A percentile compares a stretch with the other conserved stretches of the same genome.
Evolutionary conservation across 139 green algal species (phyloP).

Genomic region (Klebsormidium nitens): DNA sequence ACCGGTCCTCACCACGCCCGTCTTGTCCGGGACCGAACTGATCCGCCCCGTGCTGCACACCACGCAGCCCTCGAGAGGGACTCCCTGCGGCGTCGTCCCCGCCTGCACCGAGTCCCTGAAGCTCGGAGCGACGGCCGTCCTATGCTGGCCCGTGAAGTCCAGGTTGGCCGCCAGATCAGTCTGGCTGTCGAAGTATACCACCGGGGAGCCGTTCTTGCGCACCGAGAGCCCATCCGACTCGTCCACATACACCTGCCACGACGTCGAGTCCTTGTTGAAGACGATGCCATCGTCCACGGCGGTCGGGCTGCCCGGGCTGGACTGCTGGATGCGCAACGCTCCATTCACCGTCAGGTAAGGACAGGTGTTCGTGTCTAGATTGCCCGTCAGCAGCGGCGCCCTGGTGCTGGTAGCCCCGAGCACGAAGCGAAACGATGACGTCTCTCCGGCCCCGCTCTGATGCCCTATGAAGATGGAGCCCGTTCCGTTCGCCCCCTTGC

Average conservation of each 20-base stretch:
- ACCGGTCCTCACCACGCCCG: too few species aligned
- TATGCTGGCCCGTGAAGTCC: neutral
- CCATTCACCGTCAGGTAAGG: neutral
- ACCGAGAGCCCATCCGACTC: neutral
- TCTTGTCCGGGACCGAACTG: neutral
- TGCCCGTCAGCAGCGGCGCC: neutral
- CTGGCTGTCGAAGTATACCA: neutral
- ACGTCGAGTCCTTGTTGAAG: neutral
- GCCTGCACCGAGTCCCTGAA: too few species aligned
- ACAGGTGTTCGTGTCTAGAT: neutral
- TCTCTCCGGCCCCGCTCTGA: too few species aligned
- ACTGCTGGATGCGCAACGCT: neutral
- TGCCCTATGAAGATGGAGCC: too few species aligned
- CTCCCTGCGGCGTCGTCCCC: neutral
- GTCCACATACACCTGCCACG: neutral
- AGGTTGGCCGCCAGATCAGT: neutral
- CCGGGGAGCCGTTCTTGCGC: neutral
- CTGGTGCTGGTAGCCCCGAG: too few species aligned
- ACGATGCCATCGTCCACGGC: neutral
- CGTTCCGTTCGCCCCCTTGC: too few species aligned
- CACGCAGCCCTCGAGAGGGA: neutral
- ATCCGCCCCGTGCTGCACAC: neutral
- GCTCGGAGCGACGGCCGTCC: too few species aligned
- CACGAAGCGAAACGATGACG: too few species aligned
- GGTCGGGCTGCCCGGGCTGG: neutral